Evolutionary conservation across 202 grass and related monocot genomes (phyloP).

Genomic region (Setaria viridis): DNA sequence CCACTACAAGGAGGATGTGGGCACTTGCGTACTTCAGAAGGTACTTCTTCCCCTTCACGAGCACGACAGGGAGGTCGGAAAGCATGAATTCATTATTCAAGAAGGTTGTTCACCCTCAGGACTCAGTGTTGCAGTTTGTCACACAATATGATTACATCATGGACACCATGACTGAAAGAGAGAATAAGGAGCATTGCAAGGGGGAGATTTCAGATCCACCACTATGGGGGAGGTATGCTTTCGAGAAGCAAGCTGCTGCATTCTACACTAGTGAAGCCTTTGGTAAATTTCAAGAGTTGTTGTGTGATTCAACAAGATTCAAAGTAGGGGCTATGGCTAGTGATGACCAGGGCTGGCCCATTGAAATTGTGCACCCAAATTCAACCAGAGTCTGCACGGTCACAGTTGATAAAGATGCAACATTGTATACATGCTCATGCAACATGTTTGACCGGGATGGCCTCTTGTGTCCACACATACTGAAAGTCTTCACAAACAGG

Average conservation of each 20-base stretch:
- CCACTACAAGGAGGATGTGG: not conserved
- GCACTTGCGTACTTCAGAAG: not conserved
- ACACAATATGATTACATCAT: too few species aligned
- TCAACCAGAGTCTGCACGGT: not conserved
- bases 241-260: too few species aligned
- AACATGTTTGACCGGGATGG: not conserved
- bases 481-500: not conserved
- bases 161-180: too few species aligned
- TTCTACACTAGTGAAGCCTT: not conserved
- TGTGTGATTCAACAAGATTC: not conserved
- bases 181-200: too few species aligned
- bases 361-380: not conserved
- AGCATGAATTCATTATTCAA: too few species aligned
- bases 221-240: too few species aligned
- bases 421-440: not conserved
- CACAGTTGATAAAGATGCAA: not conserved
- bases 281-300: not conserved
- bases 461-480: not conserved
- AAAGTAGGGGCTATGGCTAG: not conserved
- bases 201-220: too few species aligned
- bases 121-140: too few species aligned
- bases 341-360: not conserved
- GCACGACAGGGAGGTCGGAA: too few species aligned
- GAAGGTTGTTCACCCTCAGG: too few species aligned
- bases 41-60: too few species aligned